phyloP scores from a whole-genome alignment of 1,139 yeast genomes.

The Yamadazyma triangularis region DNA sequence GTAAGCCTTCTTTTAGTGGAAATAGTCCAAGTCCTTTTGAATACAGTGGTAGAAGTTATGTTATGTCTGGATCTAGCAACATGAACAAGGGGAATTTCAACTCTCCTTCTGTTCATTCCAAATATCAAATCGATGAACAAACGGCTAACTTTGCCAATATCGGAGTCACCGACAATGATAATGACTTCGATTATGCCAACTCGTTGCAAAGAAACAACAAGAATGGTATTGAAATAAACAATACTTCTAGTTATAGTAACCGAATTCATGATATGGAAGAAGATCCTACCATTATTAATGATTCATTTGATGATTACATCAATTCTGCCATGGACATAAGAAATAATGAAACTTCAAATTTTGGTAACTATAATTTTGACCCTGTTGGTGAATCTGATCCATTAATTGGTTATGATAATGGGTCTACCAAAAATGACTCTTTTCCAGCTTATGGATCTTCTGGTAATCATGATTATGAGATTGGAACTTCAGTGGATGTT shows the following conservation, averaged over 20 bases:
- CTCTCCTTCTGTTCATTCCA: slow-evolving; percentile 43
- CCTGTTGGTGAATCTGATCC: not conserved
- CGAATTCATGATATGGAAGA: not conserved
- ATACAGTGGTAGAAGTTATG: slow-evolving; percentile 43
- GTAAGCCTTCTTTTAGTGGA: slow-evolving; percentile 2
- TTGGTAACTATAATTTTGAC: not conserved
- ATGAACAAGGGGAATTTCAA: slow-evolving; percentile 10
- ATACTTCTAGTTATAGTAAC: too few relatives aligned
- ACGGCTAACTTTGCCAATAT: slow-evolving; percentile 60
- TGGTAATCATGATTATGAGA: slow-evolving; percentile 7
- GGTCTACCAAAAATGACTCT: slow-evolving; percentile 1
- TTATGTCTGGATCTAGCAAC: slow-evolving; percentile 15
- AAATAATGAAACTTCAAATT: slow-evolving; percentile 10
- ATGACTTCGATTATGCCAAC: too few relatives aligned
- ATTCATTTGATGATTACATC: slow-evolving; percentile 12
- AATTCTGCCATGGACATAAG: slow-evolving; percentile 25
- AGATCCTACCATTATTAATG: slow-evolving; percentile 2
- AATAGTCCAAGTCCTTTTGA: slow-evolving; percentile 29
- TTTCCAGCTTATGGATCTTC: slow-evolving; percentile 1
- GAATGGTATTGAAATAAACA: not conserved
- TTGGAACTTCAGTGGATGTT: slow-evolving; percentile 2
- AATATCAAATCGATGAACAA: slow-evolving; percentile 54
- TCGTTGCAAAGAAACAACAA: not conserved
- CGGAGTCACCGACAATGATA: slow-evolving; percentile 54
- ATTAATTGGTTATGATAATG: not conserved